A percentile compares a stretch with the other conserved stretches of the same genome.
phyloP scores from a whole-genome alignment of 768 basidiomycete genomes.

The Leccinum broughii region DNA sequence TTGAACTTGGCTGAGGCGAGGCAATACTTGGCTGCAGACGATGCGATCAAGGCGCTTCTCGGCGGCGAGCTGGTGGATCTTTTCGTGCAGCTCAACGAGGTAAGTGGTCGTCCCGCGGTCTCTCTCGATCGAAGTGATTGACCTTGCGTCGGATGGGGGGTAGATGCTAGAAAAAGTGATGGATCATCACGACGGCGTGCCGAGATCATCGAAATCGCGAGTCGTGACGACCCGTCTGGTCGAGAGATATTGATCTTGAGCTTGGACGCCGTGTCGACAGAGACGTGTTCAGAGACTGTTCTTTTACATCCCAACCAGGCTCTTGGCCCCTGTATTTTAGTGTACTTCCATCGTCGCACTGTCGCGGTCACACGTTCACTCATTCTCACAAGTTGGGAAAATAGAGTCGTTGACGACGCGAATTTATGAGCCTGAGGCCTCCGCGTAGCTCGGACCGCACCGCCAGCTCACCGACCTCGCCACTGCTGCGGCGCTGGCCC shows the following conservation, averaged over 20 bases:
- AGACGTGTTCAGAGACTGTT: no score
- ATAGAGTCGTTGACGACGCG: neutral
- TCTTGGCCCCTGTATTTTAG: neutral
- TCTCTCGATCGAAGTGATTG: neutral
- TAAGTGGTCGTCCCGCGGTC: slow-evolving; percentile 19
- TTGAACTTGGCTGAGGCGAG: slow-evolving; percentile 51
- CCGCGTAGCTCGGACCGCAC: neutral
- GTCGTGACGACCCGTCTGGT: slow-evolving; percentile 32
- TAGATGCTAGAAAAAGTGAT: slow-evolving; percentile 25
- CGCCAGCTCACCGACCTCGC: neutral
- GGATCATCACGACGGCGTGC: slow-evolving; percentile 21
- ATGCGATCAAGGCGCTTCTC: slow-evolving; percentile 39
- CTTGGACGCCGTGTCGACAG: neutral
- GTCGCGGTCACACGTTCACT: no score
- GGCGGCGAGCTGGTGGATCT: slow-evolving; percentile 47
- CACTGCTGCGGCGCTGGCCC: neutral
- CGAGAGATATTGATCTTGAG: slow-evolving; percentile 24
- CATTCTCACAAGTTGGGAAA: neutral
- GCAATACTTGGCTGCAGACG: slow-evolving; percentile 37
- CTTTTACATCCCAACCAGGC: no score
- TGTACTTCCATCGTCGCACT: neutral
- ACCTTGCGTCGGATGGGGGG: neutral
- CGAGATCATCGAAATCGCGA: slow-evolving; percentile 14
- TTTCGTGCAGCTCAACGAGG: slow-evolving; percentile 55
- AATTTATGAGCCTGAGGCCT: neutral